These are phyloP conservation scores for Pisolithus orientalis DNA, from an alignment of 768 basidiomycete genomes.

Conservation along the genomic window DNA sequence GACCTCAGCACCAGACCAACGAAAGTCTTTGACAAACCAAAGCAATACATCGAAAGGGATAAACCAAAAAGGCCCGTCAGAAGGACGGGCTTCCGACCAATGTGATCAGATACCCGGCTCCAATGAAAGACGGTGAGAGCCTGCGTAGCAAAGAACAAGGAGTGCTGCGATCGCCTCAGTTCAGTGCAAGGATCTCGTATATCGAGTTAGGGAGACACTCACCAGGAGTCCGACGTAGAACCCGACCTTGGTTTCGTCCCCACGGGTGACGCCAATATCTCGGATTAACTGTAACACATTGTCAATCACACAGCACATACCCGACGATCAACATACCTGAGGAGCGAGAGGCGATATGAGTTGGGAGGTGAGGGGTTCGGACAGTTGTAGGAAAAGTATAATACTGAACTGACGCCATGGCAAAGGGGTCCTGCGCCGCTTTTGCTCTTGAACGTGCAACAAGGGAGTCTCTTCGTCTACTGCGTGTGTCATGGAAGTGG, in stretches of 20 bases:
- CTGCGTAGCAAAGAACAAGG: constrained; percentile 65
- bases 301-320: neutral
- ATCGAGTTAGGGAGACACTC: too few relatives aligned
- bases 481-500: constrained; percentile 19
- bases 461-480: constrained; percentile 56
- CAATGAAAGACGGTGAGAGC: constrained; percentile 64
- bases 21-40: constrained; percentile 49
- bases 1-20: constrained; percentile 42
- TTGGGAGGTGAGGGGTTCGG: constrained; percentile 70
- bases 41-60: constrained; percentile 3
- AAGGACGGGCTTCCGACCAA: constrained; percentile 47
- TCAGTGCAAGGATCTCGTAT: too few relatives aligned
- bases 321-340: constrained; percentile 38
- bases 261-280: constrained; percentile 26
- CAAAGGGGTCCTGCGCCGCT: constrained; percentile 11
- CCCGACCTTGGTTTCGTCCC: constrained; percentile 34
- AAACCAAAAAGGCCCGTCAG: constrained; percentile 4
- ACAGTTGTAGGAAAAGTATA: constrained; percentile 39
- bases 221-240: constrained; percentile 40
- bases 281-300: constrained; percentile 1
- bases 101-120: constrained; percentile 58
- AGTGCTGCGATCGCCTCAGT: constrained; percentile 40
- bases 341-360: constrained; percentile 78
- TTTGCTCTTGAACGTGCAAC: neutral
- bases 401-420: neutral